Base-by-base conservation (phyloP, 2,329 filamentous ascomycete genomes). In the Neonectria faginata region DNA sequence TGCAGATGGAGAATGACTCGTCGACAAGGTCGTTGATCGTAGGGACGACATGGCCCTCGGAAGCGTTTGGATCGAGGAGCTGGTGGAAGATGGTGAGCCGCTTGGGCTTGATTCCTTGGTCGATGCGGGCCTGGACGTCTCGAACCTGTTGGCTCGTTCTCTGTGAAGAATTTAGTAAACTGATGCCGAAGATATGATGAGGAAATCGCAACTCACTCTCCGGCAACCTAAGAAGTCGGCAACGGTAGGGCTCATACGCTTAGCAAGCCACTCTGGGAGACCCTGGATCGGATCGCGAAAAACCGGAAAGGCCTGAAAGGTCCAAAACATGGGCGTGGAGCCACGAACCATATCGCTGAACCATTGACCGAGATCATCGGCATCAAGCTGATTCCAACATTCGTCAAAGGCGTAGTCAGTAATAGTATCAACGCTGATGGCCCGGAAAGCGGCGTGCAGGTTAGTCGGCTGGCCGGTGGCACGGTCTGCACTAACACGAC, bases 321-420 rank as follows among this genome's bases (percentile, higher is more conserved):
- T 62, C 53, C 47, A 65, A n/a, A 65, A 54, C 58, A 65, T 57
- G 33, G 52, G 25, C 2, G 33, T 45, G 10, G 62, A 65, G 14
- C 47, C 50, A 10, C 58, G 58, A 8, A 65, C 33, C 62, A 65
- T 62, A 3, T 57, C 14, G 2, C 53, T 62, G 16, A 69, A 67
- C 67, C 67, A 67, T n/a, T 57, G 56, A 1, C 67, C 65, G 0
- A 69, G 48, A 48, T 65, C 61, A 0, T 63, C 60, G 0, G 51
- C 62, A 22, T 65, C 67, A 3, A 69, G 53, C 10, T 67, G 64
- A 7, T 65, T 42, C 65, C 67, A 69, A 4, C 60, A 65, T 3
- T 69, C 62, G 20, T 67, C 67, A 61, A 69, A 69, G 3, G 62
- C 67, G 39, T 69, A 69, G n/a, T 69, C 65, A 10, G 67, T 65